These are phyloP conservation scores for Chenopodium berlandieri DNA, from an alignment of 148 eudicot genomes.

Conservation along the genomic window DNA sequence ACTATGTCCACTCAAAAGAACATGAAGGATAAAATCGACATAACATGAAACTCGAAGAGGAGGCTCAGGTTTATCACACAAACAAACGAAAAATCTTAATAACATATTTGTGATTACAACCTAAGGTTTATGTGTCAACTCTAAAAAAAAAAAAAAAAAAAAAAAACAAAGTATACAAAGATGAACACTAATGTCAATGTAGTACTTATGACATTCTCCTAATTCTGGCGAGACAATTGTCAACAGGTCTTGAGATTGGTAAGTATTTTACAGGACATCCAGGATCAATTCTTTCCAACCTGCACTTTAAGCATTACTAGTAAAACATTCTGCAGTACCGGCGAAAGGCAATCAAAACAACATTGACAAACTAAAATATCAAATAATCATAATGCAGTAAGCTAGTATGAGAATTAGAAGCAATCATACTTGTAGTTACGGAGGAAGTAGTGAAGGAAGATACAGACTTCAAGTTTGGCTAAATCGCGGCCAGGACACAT, in stretches of 20 bases:
- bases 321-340: too few relatives aligned
- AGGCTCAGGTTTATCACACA: too few relatives aligned
- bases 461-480: conserved; percentile 44
- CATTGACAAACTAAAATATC: neutral
- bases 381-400: neutral
- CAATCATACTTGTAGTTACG: conserved; percentile 41
- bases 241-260: conserved; percentile 41
- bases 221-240: conserved; percentile 38
- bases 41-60: too few relatives aligned
- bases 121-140: too few relatives aligned
- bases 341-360: neutral
- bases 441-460: conserved; percentile 55
- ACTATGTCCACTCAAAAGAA: too few relatives aligned
- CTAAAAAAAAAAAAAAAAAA: neutral
- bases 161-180: neutral
- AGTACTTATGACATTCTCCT: neutral
- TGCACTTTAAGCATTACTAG: conserved; percentile 14
- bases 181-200: neutral
- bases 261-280: conserved; percentile 29
- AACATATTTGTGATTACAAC: too few relatives aligned
- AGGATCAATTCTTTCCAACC: conserved; percentile 39
- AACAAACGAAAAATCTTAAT: too few relatives aligned
- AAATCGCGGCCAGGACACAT: conserved; percentile 53
- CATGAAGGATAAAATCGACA: too few relatives aligned
- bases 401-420: neutral